Base-by-base conservation (phyloP, 1,284 basidiomycete species). In the Filobasidium uniguttulatum region DNA sequence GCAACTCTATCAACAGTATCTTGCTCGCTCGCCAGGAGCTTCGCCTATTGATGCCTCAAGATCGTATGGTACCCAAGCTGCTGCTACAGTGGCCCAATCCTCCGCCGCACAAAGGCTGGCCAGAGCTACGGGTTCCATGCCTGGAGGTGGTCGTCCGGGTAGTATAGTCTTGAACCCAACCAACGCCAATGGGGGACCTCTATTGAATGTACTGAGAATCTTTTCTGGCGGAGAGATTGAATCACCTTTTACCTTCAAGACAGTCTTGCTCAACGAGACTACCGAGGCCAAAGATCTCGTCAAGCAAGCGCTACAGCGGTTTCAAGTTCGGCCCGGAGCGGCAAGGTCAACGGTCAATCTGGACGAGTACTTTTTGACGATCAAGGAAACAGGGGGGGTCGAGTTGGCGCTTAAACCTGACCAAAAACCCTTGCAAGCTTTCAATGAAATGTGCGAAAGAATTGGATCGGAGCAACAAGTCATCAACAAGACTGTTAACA, bases 231-330 rank as follows among this genome's bases (percentile, higher is more conserved):
- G 84, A 55, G 62, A 69, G 19, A 62, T 73, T 53, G 81, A 90
- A 62, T 87, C 86, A 1, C 90, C 96, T 58, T 86, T 89, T 3
- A 94, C 90, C 1, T 98, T 97, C 77, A 97, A 97, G 73, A 97
- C 93, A 1, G 93, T 94, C 1, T 70, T 97, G 19, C 77, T 97
- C 55, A 96, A 91, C 62, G 74, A 83, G 7, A 81, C 80, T 4
- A 96, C 90, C 0, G 83, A 82, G 0, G 79, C 86, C 0, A 70
- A 74, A 0, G 91, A 96, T 51, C 78, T 98, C 23, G 77, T 96
- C 43, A 77, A 79, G 44, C 91, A 98, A 70, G 85, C 91, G 3
- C 81, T 91, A 55, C 91, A 97, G 67, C 80, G 93, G 3, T 97
- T 98, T 77, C 75, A 84, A 26, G 71, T 94, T 4, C 51, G 56